Evolutionary conservation across 2,329 filamentous ascomycete genomes (phyloP), one percentile per base, ranked within the genome.

Genomic region (Fonsecaea pedrosoi): DNA sequence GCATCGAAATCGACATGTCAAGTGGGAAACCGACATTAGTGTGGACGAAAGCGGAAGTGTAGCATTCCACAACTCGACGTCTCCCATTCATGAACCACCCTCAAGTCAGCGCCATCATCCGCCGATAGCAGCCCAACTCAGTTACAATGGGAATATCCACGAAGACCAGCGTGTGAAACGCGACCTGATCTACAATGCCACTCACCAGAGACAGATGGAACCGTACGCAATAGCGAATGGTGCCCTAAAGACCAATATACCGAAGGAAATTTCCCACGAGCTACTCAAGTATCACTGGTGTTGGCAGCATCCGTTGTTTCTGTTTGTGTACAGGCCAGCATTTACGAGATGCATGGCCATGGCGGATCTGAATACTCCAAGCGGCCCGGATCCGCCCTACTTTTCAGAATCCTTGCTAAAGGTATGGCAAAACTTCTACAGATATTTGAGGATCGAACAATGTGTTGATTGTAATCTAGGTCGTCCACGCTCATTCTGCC

Each of bases 271-370:
- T 7, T 71, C 72, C 4, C 65, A 67, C 8, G 71, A 71, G 59
- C 64, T 75, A n/a, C 55, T 76, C 12, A 71, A 74, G 45, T 69
- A 74, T 50, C 71, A 76, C 54, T 76, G 74, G 73, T 73, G 72
- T 54, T 76, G 74, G 74, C 62, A 73, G 40, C 73, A 74, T 57
- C 74, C 74, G 5, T 67, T 73, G 8, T 76, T 76, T 60, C 60
- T 74, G 30, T 74, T 75, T 60, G 73, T 75, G 9, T 75, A 76
- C 55, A 67, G 74, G 21, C 74, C 74, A 6, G 74, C 74, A 3
- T 76, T 76, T 61, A 74, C 70, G 21, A 60, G 72, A 48, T 70
- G 72, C 32, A 72, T 71, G 67, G 67, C 68, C 45, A 65, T 70
- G 62, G 63, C 70, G 25, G 64, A 70, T 54, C 18, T 68, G 34